Base-by-base conservation (phyloP, 768 basidiomycete genomes). In the Lenzites betulinus region DNA sequence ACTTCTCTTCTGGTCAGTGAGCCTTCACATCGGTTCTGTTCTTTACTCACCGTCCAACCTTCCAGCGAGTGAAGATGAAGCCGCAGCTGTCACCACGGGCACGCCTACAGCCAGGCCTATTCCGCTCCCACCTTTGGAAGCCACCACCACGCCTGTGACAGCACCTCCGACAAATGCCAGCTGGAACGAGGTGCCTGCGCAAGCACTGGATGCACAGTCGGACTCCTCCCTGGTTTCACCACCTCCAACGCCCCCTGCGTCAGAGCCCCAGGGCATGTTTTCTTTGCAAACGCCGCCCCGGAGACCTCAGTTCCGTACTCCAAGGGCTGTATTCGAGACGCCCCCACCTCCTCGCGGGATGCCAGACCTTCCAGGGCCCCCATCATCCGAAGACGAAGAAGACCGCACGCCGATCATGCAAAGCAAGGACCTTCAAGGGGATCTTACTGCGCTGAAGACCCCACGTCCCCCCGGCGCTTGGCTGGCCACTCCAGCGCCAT, bases 351-450 rank as follows among this genome's bases (percentile, higher is more conserved):
- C 86, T 1, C 76, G 75, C 42, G 81, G 77, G 46, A 77, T 88
- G 59, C 86, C 88, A 11, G 87, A 87, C 7, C 82, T 90, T 49
- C 88, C 88, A 13, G 85, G 73, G 18, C 86, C 85, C 3, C 86
- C 88, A 2, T 81, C 80, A n/a, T 74, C 74, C 2, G 80, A 80
- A 15, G 83, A 82, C 35, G 81, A 84, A 43, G 78, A 69, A 25
- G 71, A 75, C 60, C 73, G 59, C 61, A 73, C 63, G 39, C 71
- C 69, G 22, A 58, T 60, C 36, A 63, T 66, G 38, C 72, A 66
- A 18, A 58, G 57, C 49, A 42, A 39, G 12, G 59, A 57, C 25
- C 41, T 60, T 20, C 64, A 64, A 33, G 64, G 60, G 4, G 71
- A 77, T 47, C 62, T 70, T 9, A 77, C 77, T 1, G 54, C 70